A percentile compares a stretch with the other conserved stretches of the same genome.
phyloP scores from a whole-genome alignment of 1,284 basidiomycete species.

The Polyporus tsugae region DNA sequence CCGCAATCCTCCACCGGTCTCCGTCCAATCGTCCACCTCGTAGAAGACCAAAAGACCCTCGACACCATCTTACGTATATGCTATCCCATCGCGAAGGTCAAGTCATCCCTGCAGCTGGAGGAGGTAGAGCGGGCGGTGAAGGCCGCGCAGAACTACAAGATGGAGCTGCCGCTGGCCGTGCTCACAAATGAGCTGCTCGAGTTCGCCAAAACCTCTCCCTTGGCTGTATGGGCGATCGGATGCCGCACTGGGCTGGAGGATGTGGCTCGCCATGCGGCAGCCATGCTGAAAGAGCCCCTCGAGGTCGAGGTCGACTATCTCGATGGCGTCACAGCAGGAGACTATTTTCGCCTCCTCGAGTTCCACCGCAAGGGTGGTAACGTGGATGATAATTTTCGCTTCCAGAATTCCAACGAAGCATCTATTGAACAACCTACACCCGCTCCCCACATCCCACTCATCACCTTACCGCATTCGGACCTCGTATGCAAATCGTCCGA shows the following conservation, averaged over 20 bases:
- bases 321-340: slow-evolving; percentile 9
- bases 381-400: background rate
- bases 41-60: slow-evolving; percentile 44
- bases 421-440: background rate
- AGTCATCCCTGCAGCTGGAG: slow-evolving; percentile 13
- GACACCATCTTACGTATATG: slow-evolving; percentile 47
- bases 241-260: slow-evolving; percentile 21
- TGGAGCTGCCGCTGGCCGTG: slow-evolving; percentile 22
- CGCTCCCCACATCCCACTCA: background rate
- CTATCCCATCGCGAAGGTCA: slow-evolving; percentile 41
- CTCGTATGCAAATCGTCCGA: slow-evolving; percentile 8
- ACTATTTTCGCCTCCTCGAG: slow-evolving; percentile 14
- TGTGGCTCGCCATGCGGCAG: slow-evolving; percentile 22
- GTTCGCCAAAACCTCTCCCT: slow-evolving; percentile 1
- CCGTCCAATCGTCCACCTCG: slow-evolving; percentile 36
- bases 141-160: slow-evolving; percentile 34
- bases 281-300: background rate
- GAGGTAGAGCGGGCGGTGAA: slow-evolving; percentile 19
- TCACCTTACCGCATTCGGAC: slow-evolving; percentile 2
- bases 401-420: background rate
- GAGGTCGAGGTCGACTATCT: background rate
- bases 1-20: slow-evolving; percentile 22
- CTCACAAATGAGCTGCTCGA: slow-evolving; percentile 16
- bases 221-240: slow-evolving; percentile 27
- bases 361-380: slow-evolving; percentile 7